Percentiles rank a stretch among this genome's conserved stretches.
Conservation (phyloP, 1,284 basidiomycete genomes). For the Cutaneotrichosporon spelunceum region DNA sequence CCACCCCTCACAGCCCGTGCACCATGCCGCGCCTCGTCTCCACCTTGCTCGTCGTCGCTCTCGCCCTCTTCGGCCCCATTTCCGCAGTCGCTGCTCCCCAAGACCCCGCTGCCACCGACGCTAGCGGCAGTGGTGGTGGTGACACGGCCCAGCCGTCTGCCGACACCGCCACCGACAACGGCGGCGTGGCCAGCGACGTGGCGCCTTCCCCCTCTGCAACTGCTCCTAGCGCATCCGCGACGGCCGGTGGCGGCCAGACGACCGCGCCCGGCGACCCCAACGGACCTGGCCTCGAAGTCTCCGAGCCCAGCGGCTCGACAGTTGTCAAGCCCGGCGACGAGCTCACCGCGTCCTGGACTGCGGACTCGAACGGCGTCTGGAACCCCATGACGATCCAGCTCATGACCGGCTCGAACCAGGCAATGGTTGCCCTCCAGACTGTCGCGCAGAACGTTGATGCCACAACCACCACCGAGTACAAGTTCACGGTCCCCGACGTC, state of each 20-base stretch:
- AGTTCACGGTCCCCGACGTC: conserved; percentile 44
- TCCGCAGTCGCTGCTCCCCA: conserved; percentile 14
- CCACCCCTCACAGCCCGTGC: not conserved
- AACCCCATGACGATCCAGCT: conserved; percentile 47
- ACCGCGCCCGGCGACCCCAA: conserved; percentile 1
- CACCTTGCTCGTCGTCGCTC: conserved; percentile 8
- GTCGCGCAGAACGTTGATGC: conserved; percentile 45
- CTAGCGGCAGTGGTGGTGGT: not conserved
- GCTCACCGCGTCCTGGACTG: conserved; percentile 45
- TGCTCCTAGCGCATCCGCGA: not conserved
- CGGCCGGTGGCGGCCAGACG: not conserved
- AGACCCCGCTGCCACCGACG: conserved; percentile 9
- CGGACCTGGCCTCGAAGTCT: not conserved
- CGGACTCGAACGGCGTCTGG: conserved; percentile 50
- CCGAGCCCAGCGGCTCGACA: conserved; percentile 40
- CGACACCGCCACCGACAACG: not conserved
- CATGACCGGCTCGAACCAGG: conserved; percentile 49
- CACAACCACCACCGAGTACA: conserved; percentile 27
- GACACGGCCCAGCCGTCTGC: not conserved
- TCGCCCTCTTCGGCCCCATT: conserved; percentile 11
- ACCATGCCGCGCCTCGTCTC: conserved; percentile 5
- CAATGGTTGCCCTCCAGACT: conserved; percentile 27
- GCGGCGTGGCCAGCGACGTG: not conserved
- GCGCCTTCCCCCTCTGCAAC: not conserved
- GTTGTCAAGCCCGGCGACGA: conserved; percentile 41